A percentile compares a stretch with the other conserved stretches of the same genome.
These are phyloP conservation scores for Termitomyces sp. DNA, from an alignment of 768 basidiomycete genomes.

Conservation along the genomic window DNA sequence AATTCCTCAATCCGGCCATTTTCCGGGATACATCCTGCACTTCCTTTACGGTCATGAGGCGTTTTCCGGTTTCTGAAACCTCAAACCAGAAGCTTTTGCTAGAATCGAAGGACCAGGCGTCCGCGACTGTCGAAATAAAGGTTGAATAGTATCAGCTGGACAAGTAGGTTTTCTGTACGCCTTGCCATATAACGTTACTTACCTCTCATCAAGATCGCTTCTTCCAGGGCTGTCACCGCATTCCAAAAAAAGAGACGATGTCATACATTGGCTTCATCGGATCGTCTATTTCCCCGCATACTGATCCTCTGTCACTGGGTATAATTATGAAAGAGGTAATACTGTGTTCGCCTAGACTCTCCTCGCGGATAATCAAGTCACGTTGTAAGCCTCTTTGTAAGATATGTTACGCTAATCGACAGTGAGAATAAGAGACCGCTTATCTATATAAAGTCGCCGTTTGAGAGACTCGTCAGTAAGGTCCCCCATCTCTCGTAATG, in stretches of 20 bases:
- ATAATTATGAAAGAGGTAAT: background rate
- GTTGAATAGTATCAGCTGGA: background rate
- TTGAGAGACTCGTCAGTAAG: background rate
- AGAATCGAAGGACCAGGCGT: background rate
- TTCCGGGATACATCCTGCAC: constrained; percentile 11
- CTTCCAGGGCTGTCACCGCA: background rate
- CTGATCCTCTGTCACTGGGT: background rate
- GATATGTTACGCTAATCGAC: background rate
- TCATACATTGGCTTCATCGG: background rate
- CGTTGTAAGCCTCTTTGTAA: background rate
- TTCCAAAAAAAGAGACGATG: background rate
- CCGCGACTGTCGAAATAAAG: background rate
- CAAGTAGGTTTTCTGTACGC: background rate
- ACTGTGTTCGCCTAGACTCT: background rate
- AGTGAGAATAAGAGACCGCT: background rate
- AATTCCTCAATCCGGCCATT: constrained; percentile 16
- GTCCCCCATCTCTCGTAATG: constrained; percentile 16
- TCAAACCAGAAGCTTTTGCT: background rate
- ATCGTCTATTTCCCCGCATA: constrained; percentile 11
- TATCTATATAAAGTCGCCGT: constrained; percentile 3
- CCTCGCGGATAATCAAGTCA: constrained; percentile 11
- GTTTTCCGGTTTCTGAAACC: background rate
- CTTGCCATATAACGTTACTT: background rate
- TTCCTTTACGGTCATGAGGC: background rate
- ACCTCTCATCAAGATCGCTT: background rate